Percentiles rank a stretch among this genome's conserved stretches.
Conservation (phyloP, 2,329 filamentous ascomycete species). For the Lachnellula suecica region DNA sequence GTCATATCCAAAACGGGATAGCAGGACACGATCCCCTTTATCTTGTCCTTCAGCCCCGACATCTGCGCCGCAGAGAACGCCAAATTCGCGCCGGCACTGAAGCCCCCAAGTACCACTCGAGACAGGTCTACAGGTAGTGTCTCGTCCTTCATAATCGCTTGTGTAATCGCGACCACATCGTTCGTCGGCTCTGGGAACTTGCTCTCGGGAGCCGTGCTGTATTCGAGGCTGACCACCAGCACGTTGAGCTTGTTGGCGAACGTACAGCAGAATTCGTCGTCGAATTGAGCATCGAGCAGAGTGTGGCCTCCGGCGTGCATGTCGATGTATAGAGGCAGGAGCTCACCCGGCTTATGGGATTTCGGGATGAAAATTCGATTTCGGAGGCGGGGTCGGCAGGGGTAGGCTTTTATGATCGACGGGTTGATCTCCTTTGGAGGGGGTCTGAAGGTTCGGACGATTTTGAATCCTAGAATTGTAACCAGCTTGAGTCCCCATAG, state of each 20-base stretch:
- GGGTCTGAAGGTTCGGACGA: conserved; percentile 4
- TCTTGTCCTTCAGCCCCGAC: conserved; percentile 30
- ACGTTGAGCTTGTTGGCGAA: conserved; percentile 41
- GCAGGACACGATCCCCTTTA: conserved; percentile 41
- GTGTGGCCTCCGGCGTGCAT: conserved; percentile 53
- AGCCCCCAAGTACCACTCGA: conserved; percentile 45
- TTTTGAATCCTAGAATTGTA: conserved; percentile 4
- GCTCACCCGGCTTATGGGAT: conserved; percentile 32
- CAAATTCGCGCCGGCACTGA: conserved; percentile 52
- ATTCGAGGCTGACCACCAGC: conserved; percentile 48
- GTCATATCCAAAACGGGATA: conserved; percentile 46
- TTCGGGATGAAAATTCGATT: conserved; percentile 41
- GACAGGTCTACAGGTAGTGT: conserved; percentile 45
- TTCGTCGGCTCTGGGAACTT: conserved; percentile 45
- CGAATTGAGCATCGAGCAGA: conserved; percentile 41
- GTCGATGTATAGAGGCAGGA: conserved; percentile 44
- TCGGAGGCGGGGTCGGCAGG: conserved; percentile 26
- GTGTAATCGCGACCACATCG: conserved; percentile 45
- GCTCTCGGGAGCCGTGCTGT: conserved; percentile 44
- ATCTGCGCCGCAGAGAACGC: conserved; percentile 42
- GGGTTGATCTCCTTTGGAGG: conserved; percentile 6
- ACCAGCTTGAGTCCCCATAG: conserved; percentile 13
- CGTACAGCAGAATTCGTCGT: conserved; percentile 46
- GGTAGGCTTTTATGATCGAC: conserved; percentile 28
- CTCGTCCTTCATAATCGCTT: conserved; percentile 42